These are phyloP conservation scores for Tubosaeta brunneosetosa DNA, from an alignment of 768 basidiomycete genomes.

Conservation along the genomic window DNA sequence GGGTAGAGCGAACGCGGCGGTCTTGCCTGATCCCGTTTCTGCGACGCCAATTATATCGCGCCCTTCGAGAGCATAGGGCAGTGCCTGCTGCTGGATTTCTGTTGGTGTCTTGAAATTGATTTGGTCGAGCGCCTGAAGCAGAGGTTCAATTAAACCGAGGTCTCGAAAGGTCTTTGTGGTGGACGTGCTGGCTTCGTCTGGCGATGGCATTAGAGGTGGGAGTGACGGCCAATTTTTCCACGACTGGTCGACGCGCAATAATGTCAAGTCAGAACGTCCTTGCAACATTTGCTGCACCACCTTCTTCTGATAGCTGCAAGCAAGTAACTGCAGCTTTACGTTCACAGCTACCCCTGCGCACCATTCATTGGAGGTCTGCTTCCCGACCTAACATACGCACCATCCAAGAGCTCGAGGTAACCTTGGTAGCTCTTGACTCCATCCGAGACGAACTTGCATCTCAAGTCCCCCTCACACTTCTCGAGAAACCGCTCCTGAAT, in stretches of 20 bases:
- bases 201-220: conserved; percentile 48
- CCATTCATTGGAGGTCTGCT: conserved; percentile 87
- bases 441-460: conserved; percentile 70
- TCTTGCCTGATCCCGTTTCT: conserved; percentile 96
- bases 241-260: conserved; percentile 2
- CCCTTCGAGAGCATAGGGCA: conserved; percentile 86
- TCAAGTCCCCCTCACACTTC: conserved; percentile 68
- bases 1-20: conserved; percentile 93
- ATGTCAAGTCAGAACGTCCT: conserved; percentile 51
- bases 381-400: conserved; percentile 72
- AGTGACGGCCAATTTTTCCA: conserved; percentile 7
- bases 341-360: conserved; percentile 79
- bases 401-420: conserved; percentile 83
- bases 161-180: conserved; percentile 61
- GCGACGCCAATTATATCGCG: conserved; percentile 99
- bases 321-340: conserved; percentile 60
- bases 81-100: conserved; percentile 78
- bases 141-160: conserved; percentile 84
- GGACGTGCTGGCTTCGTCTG: conserved; percentile 57
- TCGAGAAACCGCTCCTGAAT: conserved; percentile 86
- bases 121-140: conserved; percentile 79
- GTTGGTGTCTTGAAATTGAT: conserved; percentile 84
- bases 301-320: conserved; percentile 65
- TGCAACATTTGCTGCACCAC: conserved; percentile 64
- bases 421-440: conserved; percentile 62